These are phyloP conservation scores for Nicotiana otophora DNA, from an alignment of 257 asterid species.

Conservation along the genomic window DNA sequence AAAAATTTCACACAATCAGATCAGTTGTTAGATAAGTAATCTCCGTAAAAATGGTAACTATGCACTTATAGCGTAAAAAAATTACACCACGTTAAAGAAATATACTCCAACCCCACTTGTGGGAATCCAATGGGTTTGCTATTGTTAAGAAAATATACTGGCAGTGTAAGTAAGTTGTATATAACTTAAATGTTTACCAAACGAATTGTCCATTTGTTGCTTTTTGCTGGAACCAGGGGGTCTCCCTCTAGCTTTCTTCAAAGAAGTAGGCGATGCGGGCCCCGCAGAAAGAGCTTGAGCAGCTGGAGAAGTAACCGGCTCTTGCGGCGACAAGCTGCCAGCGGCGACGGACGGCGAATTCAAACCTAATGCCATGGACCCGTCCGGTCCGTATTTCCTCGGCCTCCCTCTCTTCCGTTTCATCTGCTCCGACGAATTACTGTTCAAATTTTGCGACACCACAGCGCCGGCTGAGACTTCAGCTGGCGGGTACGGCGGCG, in stretches of 20 bases:
- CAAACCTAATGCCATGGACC: not conserved
- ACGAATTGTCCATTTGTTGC: not conserved
- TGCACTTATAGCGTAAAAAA: too few species aligned
- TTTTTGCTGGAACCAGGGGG: constrained; percentile 5
- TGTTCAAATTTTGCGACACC: not conserved
- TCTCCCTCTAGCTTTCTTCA: constrained; percentile 6
- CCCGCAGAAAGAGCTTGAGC: not conserved
- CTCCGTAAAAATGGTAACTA: not conserved
- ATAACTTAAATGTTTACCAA: not conserved
- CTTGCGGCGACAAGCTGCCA: not conserved
- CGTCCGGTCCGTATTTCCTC: not conserved
- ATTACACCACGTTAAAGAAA: too few species aligned
- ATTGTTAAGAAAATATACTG: too few species aligned
- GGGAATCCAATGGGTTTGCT: too few species aligned
- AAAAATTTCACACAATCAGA: too few species aligned
- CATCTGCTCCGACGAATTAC: not conserved
- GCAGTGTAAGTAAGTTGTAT: too few species aligned
- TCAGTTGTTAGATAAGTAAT: not conserved
- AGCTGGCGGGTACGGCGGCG: not conserved
- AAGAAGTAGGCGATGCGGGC: not conserved
- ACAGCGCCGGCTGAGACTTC: not conserved
- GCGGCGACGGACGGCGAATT: not conserved
- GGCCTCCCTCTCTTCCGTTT: constrained; percentile 6
- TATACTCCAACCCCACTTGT: too few species aligned
- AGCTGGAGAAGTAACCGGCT: not conserved